phyloP scores from a whole-genome alignment of 352 stramenopile species.

The Globisporangium sylvaticum region DNA sequence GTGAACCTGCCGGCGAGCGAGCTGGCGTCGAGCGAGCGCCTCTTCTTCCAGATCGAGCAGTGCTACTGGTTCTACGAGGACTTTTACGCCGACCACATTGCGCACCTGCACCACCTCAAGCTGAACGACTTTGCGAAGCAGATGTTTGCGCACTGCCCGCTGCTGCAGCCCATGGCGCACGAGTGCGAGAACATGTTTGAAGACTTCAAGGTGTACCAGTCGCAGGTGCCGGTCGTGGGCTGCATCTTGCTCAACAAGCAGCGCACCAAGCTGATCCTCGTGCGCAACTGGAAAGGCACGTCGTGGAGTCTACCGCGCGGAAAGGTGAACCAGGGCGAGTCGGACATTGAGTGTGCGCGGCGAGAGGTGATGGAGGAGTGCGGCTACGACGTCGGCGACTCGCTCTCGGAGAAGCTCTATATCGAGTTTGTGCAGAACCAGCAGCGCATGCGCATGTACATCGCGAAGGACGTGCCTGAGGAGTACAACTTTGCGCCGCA shows the following conservation, averaged over 20 bases:
- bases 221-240: constrained; percentile 92
- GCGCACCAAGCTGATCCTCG: constrained; percentile 88
- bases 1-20: constrained; percentile 92
- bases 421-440: constrained; percentile 85
- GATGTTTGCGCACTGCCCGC: constrained; percentile 90
- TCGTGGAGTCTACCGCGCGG: constrained; percentile 90
- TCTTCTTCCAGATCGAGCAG: constrained; percentile 98
- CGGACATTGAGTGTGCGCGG: constrained; percentile 81
- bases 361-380: constrained; percentile 93
- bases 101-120: constrained; percentile 87
- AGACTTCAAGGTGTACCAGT: constrained; percentile 93
- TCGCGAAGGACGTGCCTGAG: constrained; percentile 88
- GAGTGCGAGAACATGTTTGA: constrained; percentile 91
- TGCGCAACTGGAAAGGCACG: constrained; percentile 90
- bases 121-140: constrained; percentile 92
- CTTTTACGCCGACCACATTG: constrained; percentile 91
- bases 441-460: constrained; percentile 91
- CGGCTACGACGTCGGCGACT: constrained; percentile 82
- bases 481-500: constrained; percentile 92
- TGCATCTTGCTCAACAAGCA: constrained; percentile 90
- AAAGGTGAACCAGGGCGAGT: constrained; percentile 93
- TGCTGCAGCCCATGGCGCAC: constrained; percentile 81
- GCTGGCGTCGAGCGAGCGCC: constrained; percentile 87
- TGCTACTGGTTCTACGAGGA: constrained; percentile 98
- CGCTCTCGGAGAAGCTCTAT: constrained; percentile 76